Percentiles rank a stretch among this genome's conserved stretches.
Evolutionary conservation across 129 eudicot genomes (phyloP).

Genomic region (Calendula officinalis): DNA sequence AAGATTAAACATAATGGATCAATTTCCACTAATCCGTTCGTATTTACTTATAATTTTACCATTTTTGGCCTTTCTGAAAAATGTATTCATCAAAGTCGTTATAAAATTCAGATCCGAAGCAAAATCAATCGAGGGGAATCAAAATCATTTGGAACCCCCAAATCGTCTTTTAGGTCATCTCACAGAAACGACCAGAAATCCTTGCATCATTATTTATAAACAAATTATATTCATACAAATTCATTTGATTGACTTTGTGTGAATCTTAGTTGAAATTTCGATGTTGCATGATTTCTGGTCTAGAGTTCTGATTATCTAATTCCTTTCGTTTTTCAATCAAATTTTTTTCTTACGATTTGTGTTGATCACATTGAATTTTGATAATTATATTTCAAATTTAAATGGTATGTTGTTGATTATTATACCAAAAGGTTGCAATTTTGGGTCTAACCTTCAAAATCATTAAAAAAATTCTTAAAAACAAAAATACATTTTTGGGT

Average conservation of each 20-base stretch:
- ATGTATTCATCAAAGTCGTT: constrained; percentile 16
- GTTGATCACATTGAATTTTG: constrained; percentile 8
- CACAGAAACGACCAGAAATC: constrained; percentile 58
- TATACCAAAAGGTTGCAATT: constrained; percentile 7
- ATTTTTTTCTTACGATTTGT: neutral
- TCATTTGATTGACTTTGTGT: constrained; percentile 28
- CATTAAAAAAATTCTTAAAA: constrained; percentile 1
- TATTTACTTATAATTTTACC: constrained; percentile 19
- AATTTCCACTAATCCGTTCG: constrained; percentile 10
- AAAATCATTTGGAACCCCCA: constrained; percentile 45
- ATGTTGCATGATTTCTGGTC: constrained; percentile 67
- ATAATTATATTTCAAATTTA: neutral
- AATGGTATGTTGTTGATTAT: constrained; percentile 23
- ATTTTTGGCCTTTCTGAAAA: constrained; percentile 22
- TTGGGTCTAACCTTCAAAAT: neutral
- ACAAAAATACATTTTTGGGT: constrained; percentile 6
- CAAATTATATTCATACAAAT: constrained; percentile 21
- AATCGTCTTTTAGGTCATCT: constrained; percentile 52
- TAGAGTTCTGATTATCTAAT: constrained; percentile 33
- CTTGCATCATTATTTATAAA: constrained; percentile 42
- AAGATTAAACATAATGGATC: constrained; percentile 15
- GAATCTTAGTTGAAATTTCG: constrained; percentile 33
- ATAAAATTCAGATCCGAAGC: constrained; percentile 25
- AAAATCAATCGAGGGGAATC: constrained; percentile 11
- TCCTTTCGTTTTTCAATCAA: neutral